These are phyloP conservation scores for Cutaneotrichosporon daszewskae DNA, from an alignment of 1,284 basidiomycete species.

Conservation along the genomic window DNA sequence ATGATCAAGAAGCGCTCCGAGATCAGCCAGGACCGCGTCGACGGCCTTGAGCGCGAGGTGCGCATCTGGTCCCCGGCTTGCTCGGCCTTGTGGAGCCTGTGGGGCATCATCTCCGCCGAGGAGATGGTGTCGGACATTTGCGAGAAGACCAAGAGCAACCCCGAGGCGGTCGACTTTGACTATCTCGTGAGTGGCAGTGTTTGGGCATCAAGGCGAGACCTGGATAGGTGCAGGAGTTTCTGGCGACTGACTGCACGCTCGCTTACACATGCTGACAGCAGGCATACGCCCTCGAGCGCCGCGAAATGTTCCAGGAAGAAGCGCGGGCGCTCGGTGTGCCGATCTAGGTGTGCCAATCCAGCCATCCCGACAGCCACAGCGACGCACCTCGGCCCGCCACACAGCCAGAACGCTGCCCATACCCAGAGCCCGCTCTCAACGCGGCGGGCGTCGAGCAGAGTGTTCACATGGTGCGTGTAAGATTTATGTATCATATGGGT, in stretches of 20 bases:
- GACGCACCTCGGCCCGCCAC: no score
- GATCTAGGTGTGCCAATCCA: background rate
- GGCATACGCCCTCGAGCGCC: slow-evolving; percentile 44
- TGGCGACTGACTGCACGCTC: background rate
- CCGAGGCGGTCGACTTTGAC: slow-evolving; percentile 40
- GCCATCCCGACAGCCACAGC: no score
- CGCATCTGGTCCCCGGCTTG: slow-evolving; percentile 77
- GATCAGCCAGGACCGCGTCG: slow-evolving; percentile 35
- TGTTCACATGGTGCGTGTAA: no score
- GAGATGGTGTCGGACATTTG: slow-evolving; percentile 65
- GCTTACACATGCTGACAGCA: slow-evolving; percentile 8
- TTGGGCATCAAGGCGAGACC: no score
- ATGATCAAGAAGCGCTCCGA: slow-evolving; percentile 27
- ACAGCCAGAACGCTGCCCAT: no score
- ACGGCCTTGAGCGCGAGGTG: slow-evolving; percentile 66
- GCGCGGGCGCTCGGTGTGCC: slow-evolving; percentile 33
- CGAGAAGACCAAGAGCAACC: slow-evolving; percentile 17
- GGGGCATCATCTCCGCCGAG: slow-evolving; percentile 84
- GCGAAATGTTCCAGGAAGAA: slow-evolving; percentile 46
- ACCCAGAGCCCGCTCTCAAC: no score
- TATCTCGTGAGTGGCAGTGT: slow-evolving; percentile 37
- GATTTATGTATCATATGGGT: no score
- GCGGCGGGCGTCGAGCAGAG: no score
- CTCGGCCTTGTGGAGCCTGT: slow-evolving; percentile 83
- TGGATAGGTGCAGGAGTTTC: no score